phyloP scores from a whole-genome alignment of 768 basidiomycete species.

The Epithele typhae region DNA sequence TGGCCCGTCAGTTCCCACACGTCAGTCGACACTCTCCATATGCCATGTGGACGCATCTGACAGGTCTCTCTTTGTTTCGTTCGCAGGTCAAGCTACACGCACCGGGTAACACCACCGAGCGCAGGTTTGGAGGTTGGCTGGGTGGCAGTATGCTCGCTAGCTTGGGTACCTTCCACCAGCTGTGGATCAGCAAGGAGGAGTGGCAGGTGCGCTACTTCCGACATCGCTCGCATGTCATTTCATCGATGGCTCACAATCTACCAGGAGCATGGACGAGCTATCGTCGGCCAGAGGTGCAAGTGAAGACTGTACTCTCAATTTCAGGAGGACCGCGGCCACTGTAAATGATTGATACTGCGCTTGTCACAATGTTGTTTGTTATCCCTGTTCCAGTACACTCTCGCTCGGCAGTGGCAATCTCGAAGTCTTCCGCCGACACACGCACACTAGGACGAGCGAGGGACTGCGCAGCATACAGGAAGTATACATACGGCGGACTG shows the following conservation, averaged over 20 bases:
- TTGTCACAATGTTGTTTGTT: neutral
- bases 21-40: constrained; percentile 45
- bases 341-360: no score
- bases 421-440: no score
- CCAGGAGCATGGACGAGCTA: constrained; percentile 55
- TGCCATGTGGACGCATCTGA: no score
- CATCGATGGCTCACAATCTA: constrained; percentile 1
- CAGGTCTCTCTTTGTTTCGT: neutral
- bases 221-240: neutral
- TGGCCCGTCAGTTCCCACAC: constrained; percentile 71
- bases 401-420: neutral
- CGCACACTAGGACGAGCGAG: no score
- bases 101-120: constrained; percentile 85
- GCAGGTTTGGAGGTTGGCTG: constrained; percentile 91
- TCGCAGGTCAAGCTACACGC: constrained; percentile 85
- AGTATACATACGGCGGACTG: neutral
- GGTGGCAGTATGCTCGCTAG: constrained; percentile 94
- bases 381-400: neutral
- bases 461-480: no score
- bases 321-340: no score
- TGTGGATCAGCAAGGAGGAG: constrained; percentile 93
- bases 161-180: constrained; percentile 95
- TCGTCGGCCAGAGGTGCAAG: neutral
- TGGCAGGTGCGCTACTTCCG: constrained; percentile 62
- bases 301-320: no score